Evolutionary conservation across 495 filamentous ascomycete genomes (phyloP).

Genomic region (Lindgomyces ingoldianus): DNA sequence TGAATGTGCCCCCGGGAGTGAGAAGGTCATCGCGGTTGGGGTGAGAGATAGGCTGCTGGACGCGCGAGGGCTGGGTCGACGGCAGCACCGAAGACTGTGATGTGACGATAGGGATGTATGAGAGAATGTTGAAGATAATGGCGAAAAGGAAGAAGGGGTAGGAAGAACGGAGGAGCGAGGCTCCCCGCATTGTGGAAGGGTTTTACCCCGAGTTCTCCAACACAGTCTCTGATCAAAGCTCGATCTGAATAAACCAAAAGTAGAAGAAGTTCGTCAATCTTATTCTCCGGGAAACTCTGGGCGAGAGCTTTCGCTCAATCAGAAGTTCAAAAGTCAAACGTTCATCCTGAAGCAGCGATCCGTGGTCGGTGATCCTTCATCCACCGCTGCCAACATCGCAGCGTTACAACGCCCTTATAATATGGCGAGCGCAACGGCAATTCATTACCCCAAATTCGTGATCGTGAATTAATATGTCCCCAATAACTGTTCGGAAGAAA

Average conservation of each 20-base stretch:
- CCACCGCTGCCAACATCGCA: not conserved
- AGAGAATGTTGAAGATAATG: not conserved
- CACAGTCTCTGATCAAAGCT: too few relatives aligned
- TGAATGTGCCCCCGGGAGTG: constrained; percentile 2
- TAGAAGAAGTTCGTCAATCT: too few relatives aligned
- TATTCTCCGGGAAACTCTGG: too few relatives aligned
- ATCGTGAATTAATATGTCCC: constrained; percentile 13
- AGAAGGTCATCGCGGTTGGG: constrained; percentile 6
- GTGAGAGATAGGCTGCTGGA: constrained; percentile 13
- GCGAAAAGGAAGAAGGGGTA: not conserved
- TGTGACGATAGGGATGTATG: not conserved
- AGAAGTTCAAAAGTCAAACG: not conserved
- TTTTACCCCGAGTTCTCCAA: not conserved
- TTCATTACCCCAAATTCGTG: not conserved
- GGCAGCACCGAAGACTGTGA: not conserved
- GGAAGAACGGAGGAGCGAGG: not conserved
- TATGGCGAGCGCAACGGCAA: not conserved
- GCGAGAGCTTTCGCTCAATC: not conserved
- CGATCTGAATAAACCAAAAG: too few relatives aligned
- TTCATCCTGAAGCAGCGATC: not conserved
- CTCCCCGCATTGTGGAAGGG: not conserved
- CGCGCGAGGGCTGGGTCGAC: not conserved
- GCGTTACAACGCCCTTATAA: not conserved
- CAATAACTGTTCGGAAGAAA: not conserved
- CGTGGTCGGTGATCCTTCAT: too few relatives aligned